phyloP scores from a whole-genome alignment of 805 yeast genomes.

The Candida sphagnicola region DNA sequence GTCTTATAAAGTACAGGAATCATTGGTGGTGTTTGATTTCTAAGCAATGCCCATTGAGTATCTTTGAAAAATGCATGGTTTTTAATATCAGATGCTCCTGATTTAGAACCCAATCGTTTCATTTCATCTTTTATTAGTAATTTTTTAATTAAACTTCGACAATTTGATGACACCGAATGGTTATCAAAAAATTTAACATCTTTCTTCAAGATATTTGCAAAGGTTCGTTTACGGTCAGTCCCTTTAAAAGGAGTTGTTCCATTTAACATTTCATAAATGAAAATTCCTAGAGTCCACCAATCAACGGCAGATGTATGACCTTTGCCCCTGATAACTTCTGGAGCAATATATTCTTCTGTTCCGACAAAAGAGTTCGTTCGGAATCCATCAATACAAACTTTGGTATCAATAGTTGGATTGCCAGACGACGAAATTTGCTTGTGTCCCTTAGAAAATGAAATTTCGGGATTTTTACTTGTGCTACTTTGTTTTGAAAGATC shows the following conservation, averaged over 20 bases:
- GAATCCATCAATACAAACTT: slow-evolving; percentile 92
- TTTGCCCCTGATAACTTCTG: slow-evolving; percentile 94
- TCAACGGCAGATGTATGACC: slow-evolving; percentile 98
- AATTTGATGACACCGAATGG: slow-evolving; percentile 63
- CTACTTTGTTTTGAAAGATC: slow-evolving; percentile 90
- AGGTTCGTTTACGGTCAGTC: slow-evolving; percentile 79
- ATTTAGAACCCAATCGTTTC: slow-evolving; percentile 83
- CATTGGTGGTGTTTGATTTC: slow-evolving; percentile 94
- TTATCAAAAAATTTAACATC: slow-evolving; percentile 78
- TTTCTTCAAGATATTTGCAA: slow-evolving; percentile 77
- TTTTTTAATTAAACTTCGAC: slow-evolving; percentile 78
- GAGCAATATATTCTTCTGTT: slow-evolving; percentile 97
- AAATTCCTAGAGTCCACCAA: slow-evolving; percentile 98
- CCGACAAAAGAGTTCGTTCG: slow-evolving; percentile 98
- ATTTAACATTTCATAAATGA: slow-evolving; percentile 89
- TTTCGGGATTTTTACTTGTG: slow-evolving; percentile 70
- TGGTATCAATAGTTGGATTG: slow-evolving; percentile 78
- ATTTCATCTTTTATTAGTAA: slow-evolving; percentile 83
- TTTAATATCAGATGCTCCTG: slow-evolving; percentile 94
- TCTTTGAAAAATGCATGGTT: slow-evolving; percentile 87
- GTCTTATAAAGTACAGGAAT: slow-evolving; percentile 67
- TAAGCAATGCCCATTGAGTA: slow-evolving; percentile 90
- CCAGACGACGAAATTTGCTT: slow-evolving; percentile 23
- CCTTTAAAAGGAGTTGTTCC: slow-evolving; percentile 98
- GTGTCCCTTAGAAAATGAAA: slow-evolving; percentile 36